Conservation (phyloP, 108 stramenopile genomes). For the Nannochloropsis granulata region DNA sequence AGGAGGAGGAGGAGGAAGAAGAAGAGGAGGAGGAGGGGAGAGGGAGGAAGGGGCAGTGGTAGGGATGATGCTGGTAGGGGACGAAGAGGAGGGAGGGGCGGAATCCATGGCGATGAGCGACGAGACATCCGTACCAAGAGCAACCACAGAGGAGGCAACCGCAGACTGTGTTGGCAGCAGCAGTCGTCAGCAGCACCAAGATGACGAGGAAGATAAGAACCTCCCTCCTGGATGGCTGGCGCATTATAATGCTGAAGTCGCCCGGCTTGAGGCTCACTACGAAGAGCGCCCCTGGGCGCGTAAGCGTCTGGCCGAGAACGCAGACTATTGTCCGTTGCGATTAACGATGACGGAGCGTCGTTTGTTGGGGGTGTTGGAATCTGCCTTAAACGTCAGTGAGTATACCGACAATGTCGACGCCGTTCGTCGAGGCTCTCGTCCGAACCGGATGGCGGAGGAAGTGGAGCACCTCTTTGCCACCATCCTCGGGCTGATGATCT, state of each 20-base stretch:
- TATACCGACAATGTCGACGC: slow-evolving; percentile 55
- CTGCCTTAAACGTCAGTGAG: slow-evolving; percentile 32
- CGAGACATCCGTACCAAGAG: neutral
- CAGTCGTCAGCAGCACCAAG: neutral
- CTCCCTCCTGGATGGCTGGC: neutral
- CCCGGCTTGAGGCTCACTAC: neutral
- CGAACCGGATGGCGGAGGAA: slow-evolving; percentile 40
- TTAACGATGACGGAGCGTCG: slow-evolving; percentile 11
- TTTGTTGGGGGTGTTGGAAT: slow-evolving; percentile 20
- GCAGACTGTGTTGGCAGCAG: neutral
- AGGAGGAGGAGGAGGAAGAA: neutral
- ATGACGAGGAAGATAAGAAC: neutral
- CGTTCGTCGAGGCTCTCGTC: slow-evolving; percentile 21
- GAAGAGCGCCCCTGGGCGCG: neutral
- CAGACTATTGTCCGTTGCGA: neutral
- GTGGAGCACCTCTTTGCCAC: slow-evolving; percentile 42
- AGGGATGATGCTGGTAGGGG: neutral
- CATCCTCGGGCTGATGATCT: slow-evolving; percentile 35
- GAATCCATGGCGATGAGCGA: neutral
- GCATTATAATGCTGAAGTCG: neutral
- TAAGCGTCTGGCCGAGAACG: neutral
- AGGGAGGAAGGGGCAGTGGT: neutral
- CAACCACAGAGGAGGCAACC: neutral
- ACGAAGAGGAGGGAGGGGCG: neutral
- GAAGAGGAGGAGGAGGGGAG: neutral